These are phyloP conservation scores for Colletotrichum shisoi DNA, from an alignment of 2,329 filamentous ascomycete genomes.

Conservation along the genomic window DNA sequence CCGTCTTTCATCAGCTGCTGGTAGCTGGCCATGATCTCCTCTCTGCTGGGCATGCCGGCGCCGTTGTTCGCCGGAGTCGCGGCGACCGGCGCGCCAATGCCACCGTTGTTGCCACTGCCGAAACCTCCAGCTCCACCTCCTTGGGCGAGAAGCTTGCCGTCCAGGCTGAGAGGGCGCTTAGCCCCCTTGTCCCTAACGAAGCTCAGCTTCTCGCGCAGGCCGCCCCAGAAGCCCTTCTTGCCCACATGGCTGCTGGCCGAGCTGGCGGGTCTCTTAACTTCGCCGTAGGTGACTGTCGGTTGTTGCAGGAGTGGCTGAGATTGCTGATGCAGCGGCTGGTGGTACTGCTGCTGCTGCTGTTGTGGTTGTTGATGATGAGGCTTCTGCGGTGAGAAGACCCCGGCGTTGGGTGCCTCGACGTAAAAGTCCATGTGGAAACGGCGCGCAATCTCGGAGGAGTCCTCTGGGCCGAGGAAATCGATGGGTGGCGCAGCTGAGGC, in stretches of 20 bases:
- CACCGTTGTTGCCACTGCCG: conserved; percentile 2
- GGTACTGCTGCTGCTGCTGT: conserved; percentile 29
- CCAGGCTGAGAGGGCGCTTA: conserved; percentile 40
- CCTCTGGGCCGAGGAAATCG: conserved; percentile 64
- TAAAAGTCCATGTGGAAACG: conserved; percentile 40
- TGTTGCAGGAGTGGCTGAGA: conserved; percentile 28
- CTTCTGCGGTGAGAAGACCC: conserved; percentile 34
- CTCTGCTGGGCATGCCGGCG: conserved; percentile 50
- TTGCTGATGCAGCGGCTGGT: conserved; percentile 24
- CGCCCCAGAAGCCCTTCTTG: conserved; percentile 47
- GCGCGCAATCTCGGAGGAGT: conserved; percentile 44
- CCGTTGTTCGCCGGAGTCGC: conserved; percentile 26
- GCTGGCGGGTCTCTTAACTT: conserved; percentile 37
- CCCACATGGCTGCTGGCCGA: conserved; percentile 34
- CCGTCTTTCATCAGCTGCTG: conserved; percentile 64
- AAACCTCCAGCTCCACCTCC: conserved; percentile 28
- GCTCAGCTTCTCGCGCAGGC: conserved; percentile 43
- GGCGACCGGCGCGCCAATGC: conserved; percentile 10
- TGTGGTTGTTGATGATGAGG: background rate
- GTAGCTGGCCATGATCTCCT: conserved; percentile 65
- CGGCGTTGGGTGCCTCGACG: conserved; percentile 40
- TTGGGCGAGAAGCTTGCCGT: conserved; percentile 36
- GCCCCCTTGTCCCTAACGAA: conserved; percentile 40
- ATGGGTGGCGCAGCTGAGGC: conserved; percentile 74
- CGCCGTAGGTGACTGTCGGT: conserved; percentile 33